Evolutionary conservation across 2,329 filamentous ascomycete genomes (phyloP).

Genomic region (Passalora sequoiae): DNA sequence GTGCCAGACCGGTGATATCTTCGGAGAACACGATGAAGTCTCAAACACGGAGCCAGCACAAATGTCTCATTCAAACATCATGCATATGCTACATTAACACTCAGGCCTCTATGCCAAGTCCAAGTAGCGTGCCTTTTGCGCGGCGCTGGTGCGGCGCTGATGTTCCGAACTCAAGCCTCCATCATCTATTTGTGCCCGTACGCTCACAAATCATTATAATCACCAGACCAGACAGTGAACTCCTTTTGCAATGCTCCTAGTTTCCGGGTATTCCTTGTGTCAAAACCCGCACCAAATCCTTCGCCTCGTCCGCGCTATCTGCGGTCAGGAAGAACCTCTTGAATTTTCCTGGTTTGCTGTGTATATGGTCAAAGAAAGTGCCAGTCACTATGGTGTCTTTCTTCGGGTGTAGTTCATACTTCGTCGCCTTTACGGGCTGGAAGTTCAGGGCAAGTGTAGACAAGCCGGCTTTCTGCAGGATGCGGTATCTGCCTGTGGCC

Average conservation of each 20-base stretch:
- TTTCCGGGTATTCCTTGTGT: conserved; percentile 4
- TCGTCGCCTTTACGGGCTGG: conserved; percentile 14
- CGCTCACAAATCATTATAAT: neutral
- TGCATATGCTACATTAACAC: conserved; percentile 4
- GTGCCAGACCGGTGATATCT: too few species aligned
- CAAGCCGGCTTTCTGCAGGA: conserved; percentile 59
- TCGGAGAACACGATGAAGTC: too few species aligned
- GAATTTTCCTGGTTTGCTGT: conserved; percentile 10
- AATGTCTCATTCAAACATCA: neutral
- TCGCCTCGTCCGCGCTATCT: conserved; percentile 6
- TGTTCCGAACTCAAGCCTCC: conserved; percentile 1
- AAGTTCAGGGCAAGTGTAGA: conserved; percentile 19
- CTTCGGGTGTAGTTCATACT: conserved; percentile 18
- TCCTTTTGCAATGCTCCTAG: conserved; percentile 3
- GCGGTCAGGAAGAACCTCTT: conserved; percentile 8
- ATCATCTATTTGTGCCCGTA: neutral
- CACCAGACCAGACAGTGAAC: neutral
- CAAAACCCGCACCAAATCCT: conserved; percentile 7
- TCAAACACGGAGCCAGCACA: too few species aligned
- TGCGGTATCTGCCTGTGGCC: conserved; percentile 58
- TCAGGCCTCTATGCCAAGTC: neutral
- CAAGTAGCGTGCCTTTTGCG: neutral
- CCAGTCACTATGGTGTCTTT: conserved; percentile 18
- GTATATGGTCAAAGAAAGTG: conserved; percentile 20
- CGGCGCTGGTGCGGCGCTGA: neutral